A percentile compares a stretch with the other conserved stretches of the same genome.
These are phyloP conservation scores for Apiospora pterosperma DNA, from an alignment of 2,329 filamentous ascomycete genomes.

Conservation along the genomic window DNA sequence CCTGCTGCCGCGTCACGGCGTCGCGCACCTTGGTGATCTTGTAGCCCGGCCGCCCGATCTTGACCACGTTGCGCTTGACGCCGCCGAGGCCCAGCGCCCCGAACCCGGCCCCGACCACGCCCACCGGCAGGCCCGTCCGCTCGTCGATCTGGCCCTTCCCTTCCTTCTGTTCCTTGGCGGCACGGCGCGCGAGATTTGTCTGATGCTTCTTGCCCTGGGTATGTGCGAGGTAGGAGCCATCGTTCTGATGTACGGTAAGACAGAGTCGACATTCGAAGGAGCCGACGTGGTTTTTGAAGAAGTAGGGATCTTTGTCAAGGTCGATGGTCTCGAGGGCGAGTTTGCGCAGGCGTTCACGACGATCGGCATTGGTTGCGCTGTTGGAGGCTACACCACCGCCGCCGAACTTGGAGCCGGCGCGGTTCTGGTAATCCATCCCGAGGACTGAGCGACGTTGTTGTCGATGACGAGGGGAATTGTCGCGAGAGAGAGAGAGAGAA, in stretches of 20 bases:
- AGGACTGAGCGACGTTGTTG: not conserved
- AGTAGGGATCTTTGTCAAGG: constrained; percentile 98
- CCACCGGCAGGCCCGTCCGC: constrained; percentile 67
- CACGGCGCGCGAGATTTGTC: constrained; percentile 92
- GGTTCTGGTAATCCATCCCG: constrained; percentile 76
- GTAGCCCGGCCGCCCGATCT: constrained; percentile 95
- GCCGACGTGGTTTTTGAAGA: constrained; percentile 99
- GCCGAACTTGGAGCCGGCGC: constrained; percentile 95
- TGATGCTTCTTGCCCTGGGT: constrained; percentile 99
- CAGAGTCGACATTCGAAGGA: constrained; percentile 97
- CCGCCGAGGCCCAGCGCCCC: constrained; percentile 51
- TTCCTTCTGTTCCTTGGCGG: constrained; percentile 92
- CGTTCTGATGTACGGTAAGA: constrained; percentile 96
- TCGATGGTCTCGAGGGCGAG: constrained; percentile 98
- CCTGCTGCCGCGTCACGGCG: constrained; percentile 81
- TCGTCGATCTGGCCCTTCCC: constrained; percentile 69
- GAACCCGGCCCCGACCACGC: constrained; percentile 70
- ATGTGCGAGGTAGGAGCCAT: constrained; percentile 97
- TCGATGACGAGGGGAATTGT: not conserved
- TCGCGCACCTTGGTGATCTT: constrained; percentile 97
- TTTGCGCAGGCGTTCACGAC: constrained; percentile 93
- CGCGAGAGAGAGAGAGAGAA: not conserved
- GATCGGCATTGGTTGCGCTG: constrained; percentile 92
- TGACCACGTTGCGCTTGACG: constrained; percentile 80
- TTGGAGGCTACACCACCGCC: constrained; percentile 94